These are phyloP conservation scores for Colletotrichum filicis DNA, from an alignment of 2,329 filamentous ascomycete genomes.

Conservation along the genomic window DNA sequence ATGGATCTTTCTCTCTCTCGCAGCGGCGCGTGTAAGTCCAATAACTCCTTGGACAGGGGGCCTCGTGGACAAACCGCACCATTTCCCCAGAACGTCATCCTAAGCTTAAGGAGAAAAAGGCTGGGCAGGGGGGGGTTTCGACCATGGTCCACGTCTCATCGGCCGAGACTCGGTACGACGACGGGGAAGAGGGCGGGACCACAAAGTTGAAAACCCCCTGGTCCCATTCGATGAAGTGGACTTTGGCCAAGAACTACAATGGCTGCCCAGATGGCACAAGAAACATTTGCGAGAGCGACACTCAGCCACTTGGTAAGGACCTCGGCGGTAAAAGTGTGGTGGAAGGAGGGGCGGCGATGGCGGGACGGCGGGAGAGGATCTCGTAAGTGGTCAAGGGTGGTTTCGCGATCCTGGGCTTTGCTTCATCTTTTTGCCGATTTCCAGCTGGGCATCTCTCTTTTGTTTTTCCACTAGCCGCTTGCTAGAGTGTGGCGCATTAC, in stretches of 20 bases:
- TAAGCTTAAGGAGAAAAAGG: not conserved
- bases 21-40: slow-evolving; percentile 24
- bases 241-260: not conserved
- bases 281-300: slow-evolving; percentile 8
- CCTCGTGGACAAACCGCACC: not conserved
- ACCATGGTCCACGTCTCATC: slow-evolving; percentile 22
- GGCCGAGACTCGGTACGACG: slow-evolving; percentile 21
- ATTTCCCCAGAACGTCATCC: slow-evolving; percentile 12
- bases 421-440: slow-evolving; percentile 11
- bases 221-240: slow-evolving; percentile 2
- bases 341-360: slow-evolving; percentile 2
- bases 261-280: not conserved
- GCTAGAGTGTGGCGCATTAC: not conserved
- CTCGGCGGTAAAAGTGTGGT: too few relatives aligned
- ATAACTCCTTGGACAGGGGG: not conserved
- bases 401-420: slow-evolving; percentile 24
- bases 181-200: not conserved
- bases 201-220: not conserved
- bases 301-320: too few relatives aligned
- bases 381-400: slow-evolving; percentile 4
- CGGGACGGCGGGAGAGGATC: not conserved
- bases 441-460: slow-evolving; percentile 9
- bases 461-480: not conserved
- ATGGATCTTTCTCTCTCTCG: not conserved
- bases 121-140: slow-evolving; percentile 22